Percentiles rank a stretch among this genome's conserved stretches.
Conservation (phyloP, 257 asterid genomes). For the Dorcoceras hygrometricum region DNA sequence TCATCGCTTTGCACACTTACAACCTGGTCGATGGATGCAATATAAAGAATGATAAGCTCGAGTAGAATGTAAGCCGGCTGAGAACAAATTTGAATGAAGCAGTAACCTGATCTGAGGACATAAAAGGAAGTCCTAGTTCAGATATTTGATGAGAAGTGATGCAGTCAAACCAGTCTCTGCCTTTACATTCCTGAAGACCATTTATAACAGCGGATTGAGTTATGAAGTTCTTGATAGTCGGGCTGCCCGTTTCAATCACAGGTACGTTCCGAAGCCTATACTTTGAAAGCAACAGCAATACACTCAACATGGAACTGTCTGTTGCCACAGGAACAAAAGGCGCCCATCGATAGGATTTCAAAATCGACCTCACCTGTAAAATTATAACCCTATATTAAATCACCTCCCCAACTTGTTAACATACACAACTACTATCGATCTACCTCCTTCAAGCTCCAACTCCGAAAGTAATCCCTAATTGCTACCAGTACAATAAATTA, state of each 20-base stretch:
- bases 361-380: constrained; percentile 63
- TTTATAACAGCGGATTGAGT: constrained; percentile 88
- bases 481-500: background rate
- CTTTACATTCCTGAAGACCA: constrained; percentile 71
- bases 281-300: constrained; percentile 74
- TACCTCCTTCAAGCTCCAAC: background rate
- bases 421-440: background rate
- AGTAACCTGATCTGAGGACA: constrained; percentile 60
- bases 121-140: constrained; percentile 83
- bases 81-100: background rate
- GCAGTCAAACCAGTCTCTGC: constrained; percentile 84
- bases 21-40: constrained; percentile 40
- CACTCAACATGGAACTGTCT: constrained; percentile 66
- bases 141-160: constrained; percentile 54
- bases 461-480: background rate
- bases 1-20: constrained; percentile 54
- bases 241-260: constrained; percentile 55
- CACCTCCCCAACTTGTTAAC: too few relatives aligned
- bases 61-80: background rate
- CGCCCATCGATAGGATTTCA: constrained; percentile 76
- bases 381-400: background rate
- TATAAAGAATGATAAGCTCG: background rate
- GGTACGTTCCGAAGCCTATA: constrained; percentile 91
- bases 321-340: constrained; percentile 76
- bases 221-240: constrained; percentile 64